Evolutionary conservation across 345 rosid species (phyloP).

Genomic region (Crucihimalaya himalaica): DNA sequence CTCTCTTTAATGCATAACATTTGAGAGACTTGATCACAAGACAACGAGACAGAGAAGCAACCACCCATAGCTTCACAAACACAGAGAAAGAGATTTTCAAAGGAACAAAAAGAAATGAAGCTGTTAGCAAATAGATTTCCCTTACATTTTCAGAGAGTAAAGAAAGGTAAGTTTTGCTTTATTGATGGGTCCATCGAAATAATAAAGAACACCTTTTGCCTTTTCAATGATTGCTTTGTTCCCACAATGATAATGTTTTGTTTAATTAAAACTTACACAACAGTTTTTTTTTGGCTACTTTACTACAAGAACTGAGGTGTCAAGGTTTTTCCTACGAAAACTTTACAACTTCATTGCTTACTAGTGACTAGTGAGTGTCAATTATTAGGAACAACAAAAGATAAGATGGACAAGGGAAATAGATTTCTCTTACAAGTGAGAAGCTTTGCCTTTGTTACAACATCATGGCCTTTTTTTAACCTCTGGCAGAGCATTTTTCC

Average conservation of each 20-base stretch:
- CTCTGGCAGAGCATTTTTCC: neutral
- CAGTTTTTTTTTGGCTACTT: neutral
- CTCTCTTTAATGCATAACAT: neutral
- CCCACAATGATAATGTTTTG: neutral
- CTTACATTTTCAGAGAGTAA: too few species aligned
- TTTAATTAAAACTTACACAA: neutral
- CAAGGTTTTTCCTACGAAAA: neutral
- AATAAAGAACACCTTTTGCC: too few species aligned
- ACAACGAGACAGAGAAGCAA: slow-evolving; percentile 1
- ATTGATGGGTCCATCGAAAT: too few species aligned
- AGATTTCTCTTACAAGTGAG: slow-evolving; percentile 2
- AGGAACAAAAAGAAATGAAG: neutral
- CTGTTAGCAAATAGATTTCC: too few species aligned
- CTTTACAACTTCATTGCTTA: neutral
- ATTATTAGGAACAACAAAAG: neutral
- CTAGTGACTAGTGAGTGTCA: neutral
- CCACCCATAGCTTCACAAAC: neutral
- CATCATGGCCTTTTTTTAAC: neutral
- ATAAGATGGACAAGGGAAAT: neutral
- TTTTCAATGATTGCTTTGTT: slow-evolving; percentile 1
- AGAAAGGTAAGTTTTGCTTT: too few species aligned
- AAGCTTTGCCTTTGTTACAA: neutral
- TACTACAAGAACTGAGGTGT: neutral
- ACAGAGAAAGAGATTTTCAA: neutral
- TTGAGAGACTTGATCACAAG: slow-evolving; percentile 14